Base-by-base conservation (phyloP, 495 filamentous ascomycete species). In the Talaromyces borbonicus region DNA sequence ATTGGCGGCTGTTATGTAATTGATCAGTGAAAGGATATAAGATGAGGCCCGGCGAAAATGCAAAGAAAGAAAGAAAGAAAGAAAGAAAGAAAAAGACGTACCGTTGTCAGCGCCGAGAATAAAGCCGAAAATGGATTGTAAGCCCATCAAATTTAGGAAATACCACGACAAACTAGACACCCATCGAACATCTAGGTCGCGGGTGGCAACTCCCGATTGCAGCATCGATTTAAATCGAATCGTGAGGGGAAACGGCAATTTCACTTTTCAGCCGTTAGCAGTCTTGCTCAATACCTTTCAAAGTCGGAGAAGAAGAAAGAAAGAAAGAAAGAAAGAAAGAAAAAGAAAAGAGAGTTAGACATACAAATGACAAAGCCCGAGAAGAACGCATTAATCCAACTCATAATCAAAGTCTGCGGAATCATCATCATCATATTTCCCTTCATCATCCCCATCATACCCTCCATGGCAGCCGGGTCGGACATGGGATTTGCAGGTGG, bases 371-470 rank as follows among this genome's bases (percentile, higher is more conserved):
- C 92, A 62, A 94, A 98, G 16, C 92, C 92, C 32, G 85, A 88
- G 56, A 98, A 98, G 62, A 97, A 97, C 0, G 92, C 88, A 71
- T 97, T 98, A 56, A 98, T 96, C 92, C 92, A 98, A 43, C 92
- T 87, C 92, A 98, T 98, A 52, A 97, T 97, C 63, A 97, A 64
- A 3, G 90, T 97, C 62, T 98, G 94, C 37, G 92, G 93, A 31
- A 98, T 87, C 75, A 98, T 97, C 92, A 95, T 97, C 52, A 90
- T 89, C 87, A 98, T 95, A 57, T 98, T 95, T 42, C 88, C 88
- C 79, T 96, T 98, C 80, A 97, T 86, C 88, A 94, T 94, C 47
- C 90, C 90, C 92, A 97, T 97, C 90, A 97, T 96, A 47, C 86
- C 89, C 58, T 97, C 93, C 93, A 97, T 98, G 39, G 85, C 88